Conservation (phyloP, 2,329 filamentous ascomycete genomes). For the Talaromyces albobiverticillius region DNA sequence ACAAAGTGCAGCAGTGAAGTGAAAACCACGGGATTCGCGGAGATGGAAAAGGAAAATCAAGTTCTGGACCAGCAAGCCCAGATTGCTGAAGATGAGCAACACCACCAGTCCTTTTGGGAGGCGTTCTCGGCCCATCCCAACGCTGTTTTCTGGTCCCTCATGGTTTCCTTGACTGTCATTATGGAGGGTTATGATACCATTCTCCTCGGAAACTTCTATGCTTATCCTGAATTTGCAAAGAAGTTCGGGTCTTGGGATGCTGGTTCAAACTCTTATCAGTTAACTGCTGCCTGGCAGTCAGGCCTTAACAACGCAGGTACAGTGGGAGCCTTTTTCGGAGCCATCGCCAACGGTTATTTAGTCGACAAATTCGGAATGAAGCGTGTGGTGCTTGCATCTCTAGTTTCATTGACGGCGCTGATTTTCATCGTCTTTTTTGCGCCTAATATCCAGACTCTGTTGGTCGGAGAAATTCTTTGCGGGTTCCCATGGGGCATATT, state of each 20-base stretch:
- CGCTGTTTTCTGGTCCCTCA: constrained; percentile 74
- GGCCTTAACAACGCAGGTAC: background rate
- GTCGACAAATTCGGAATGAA: constrained; percentile 7
- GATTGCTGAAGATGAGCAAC: constrained; percentile 45
- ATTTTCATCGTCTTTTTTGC: constrained; percentile 52
- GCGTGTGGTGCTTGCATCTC: constrained; percentile 44
- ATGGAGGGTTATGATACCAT: constrained; percentile 89
- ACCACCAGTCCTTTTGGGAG: constrained; percentile 68
- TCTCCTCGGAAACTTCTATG: constrained; percentile 76
- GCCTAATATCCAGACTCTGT: constrained; percentile 43
- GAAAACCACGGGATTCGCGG: background rate
- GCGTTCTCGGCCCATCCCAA: constrained; percentile 81
- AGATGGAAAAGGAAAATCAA: background rate
- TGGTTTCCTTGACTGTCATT: constrained; percentile 84
- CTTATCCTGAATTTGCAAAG: constrained; percentile 36
- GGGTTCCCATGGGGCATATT: constrained; percentile 53
- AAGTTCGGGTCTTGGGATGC: constrained; percentile 34
- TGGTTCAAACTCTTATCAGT: constrained; percentile 32
- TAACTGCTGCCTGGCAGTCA: constrained; percentile 16
- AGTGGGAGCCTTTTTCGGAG: constrained; percentile 1
- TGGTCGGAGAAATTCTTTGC: constrained; percentile 50
- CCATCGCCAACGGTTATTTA: background rate
- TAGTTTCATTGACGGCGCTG: constrained; percentile 44
- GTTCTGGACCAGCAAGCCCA: constrained; percentile 28
- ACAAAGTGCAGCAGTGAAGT: background rate